Evolutionary conservation across 768 basidiomycete genomes (phyloP), one percentile per base, ranked within the genome.

Genomic region (Floccularia luteovirens): DNA sequence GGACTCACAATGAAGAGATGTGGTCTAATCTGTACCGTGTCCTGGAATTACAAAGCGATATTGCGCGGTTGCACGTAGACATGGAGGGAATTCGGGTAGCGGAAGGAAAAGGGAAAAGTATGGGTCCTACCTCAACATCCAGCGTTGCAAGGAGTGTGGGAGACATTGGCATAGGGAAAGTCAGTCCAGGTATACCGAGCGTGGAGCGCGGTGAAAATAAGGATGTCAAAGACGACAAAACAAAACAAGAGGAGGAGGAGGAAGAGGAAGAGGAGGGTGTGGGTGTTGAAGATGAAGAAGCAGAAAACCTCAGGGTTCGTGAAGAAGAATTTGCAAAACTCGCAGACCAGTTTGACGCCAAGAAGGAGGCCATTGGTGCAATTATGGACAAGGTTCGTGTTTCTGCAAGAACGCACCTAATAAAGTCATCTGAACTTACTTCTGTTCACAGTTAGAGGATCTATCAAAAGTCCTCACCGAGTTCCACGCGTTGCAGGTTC

Each of bases 21-120:
- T 89, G 86, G 86, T 51, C 70, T 0, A 77, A 81, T 45, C 69
- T 89, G 12, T 75, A 75, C 14, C 70, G 69, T 31, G 79, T 89
- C n/a, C 56, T 85, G 45, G 79, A 79, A 25, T 58, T 89, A 22
- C 84, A 89, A 55, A 75, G 72, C 40, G 75, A 84, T 46, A 75
- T 89, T 24, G 78, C 85, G 4, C 65, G 62, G 46, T 75, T 84
- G 72, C 86, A 88, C 52, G 59, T 79, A 7, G 75, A 80, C 19
- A 83, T 89, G 82, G 86, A 89, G 55, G 72, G 72, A 28, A 68
- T 82, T 33, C 76, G 78, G 1, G 47, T 59, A 23, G 43, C 48
- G 27, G 58, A 67, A 69, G 43, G 58, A 61, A 6, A 66, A 65
- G n/a, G 32, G 14, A 7, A 33, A 34, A 23, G 40, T 13, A 22